A percentile compares a stretch with the other conserved stretches of the same genome.
phyloP scores from a whole-genome alignment of 768 basidiomycete species.

The Mycena vitilis region DNA sequence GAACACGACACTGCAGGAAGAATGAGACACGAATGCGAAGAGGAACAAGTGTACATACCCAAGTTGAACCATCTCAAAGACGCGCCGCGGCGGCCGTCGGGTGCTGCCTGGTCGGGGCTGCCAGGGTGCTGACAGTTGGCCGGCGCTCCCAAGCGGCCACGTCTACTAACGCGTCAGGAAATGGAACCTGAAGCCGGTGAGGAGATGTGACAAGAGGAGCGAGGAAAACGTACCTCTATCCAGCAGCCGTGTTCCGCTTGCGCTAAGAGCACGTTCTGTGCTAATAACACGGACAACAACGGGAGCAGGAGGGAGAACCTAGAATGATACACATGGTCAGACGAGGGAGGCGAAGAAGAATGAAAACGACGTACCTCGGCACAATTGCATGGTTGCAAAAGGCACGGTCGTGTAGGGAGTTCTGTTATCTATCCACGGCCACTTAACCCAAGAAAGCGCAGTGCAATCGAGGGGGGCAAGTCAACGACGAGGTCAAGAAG shows the following conservation, averaged over 20 bases:
- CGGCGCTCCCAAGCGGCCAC: no score
- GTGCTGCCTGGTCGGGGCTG: background rate
- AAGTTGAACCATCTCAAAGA: conserved; percentile 7
- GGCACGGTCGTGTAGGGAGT: conserved; percentile 1
- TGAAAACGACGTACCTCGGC: conserved; percentile 9
- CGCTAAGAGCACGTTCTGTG: no score
- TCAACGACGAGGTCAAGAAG: background rate
- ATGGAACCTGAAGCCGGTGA: conserved; percentile 4
- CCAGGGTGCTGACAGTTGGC: no score
- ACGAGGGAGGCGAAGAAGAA: background rate
- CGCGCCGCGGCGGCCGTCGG: background rate
- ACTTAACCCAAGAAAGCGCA: background rate
- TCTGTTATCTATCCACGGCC: background rate
- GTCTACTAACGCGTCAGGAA: background rate
- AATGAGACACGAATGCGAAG: background rate
- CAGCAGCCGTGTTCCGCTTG: background rate
- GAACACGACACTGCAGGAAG: conserved; percentile 1
- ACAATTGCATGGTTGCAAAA: background rate
- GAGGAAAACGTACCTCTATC: conserved; percentile 14
- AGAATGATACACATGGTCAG: background rate
- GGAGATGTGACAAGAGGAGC: background rate
- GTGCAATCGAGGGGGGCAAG: conserved; percentile 3
- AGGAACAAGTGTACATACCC: background rate
- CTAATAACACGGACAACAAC: no score
- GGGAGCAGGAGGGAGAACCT: background rate